These are phyloP conservation scores for Termitomyces sp. DNA, from an alignment of 768 basidiomycete species.

Conservation along the genomic window DNA sequence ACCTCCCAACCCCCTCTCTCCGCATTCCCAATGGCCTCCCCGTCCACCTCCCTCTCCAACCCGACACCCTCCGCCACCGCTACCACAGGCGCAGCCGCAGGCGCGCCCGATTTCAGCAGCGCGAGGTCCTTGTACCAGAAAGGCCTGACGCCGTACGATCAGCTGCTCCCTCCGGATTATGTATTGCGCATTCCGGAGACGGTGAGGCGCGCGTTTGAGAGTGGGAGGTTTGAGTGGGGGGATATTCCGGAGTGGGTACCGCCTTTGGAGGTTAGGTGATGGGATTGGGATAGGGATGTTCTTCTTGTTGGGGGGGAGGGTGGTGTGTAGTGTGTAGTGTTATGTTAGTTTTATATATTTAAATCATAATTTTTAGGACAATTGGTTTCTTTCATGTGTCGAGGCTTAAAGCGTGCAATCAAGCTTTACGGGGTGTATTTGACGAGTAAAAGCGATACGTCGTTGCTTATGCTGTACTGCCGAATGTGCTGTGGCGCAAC, in stretches of 20 bases:
- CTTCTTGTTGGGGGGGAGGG: constrained; percentile 19
- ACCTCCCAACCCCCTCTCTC: constrained; percentile 13
- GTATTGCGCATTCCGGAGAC: constrained; percentile 43
- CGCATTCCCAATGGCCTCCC: constrained; percentile 19
- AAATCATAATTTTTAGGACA: no score
- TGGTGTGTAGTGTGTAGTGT: neutral
- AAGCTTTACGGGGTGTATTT: no score
- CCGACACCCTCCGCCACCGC: no score
- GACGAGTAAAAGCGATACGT: no score
- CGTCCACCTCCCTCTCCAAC: constrained; percentile 8
- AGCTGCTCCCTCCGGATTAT: constrained; percentile 56
- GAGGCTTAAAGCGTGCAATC: no score
- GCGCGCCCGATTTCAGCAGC: constrained; percentile 22
- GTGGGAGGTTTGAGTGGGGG: constrained; percentile 58
- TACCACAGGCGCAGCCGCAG: neutral
- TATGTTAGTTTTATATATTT: neutral
- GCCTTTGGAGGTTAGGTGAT: constrained; percentile 52
- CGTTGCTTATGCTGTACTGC: no score
- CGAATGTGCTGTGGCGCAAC: no score
- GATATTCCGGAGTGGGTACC: constrained; percentile 74
- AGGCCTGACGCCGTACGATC: constrained; percentile 51
- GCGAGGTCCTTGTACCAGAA: constrained; percentile 33
- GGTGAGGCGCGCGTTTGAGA: constrained; percentile 49
- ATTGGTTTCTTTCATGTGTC: no score
- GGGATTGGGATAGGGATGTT: constrained; percentile 1